These are phyloP conservation scores for Hymenoscyphus scutula DNA, from an alignment of 2,329 filamentous ascomycete genomes.

Conservation along the genomic window DNA sequence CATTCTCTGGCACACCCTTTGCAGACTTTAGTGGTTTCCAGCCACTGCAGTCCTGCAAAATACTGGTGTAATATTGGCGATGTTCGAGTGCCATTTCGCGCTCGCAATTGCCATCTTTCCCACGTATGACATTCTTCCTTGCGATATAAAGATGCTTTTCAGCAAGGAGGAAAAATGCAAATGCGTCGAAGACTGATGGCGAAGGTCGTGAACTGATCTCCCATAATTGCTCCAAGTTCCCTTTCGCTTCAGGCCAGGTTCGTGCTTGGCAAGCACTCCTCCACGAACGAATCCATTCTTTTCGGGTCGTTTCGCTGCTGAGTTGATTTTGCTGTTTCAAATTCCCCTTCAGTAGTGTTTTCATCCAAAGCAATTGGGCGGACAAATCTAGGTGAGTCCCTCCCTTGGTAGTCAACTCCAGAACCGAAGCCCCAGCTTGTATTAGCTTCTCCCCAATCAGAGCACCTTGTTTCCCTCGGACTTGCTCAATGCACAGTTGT, in stretches of 20 bases:
- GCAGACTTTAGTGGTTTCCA: no score
- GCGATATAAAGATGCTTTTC: neutral
- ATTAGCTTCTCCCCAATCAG: neutral
- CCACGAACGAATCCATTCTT: neutral
- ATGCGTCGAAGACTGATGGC: neutral
- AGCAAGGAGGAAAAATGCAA: neutral
- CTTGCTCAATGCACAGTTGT: neutral
- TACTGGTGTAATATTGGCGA: neutral
- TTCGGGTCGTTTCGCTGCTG: neutral
- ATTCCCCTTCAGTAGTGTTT: neutral
- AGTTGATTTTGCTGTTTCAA: neutral
- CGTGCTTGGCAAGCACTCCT: neutral
- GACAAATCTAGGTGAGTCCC: neutral
- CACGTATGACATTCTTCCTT: neutral
- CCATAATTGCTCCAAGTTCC: neutral
- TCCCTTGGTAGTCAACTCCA: neutral
- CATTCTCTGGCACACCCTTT: neutral
- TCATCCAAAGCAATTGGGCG: neutral
- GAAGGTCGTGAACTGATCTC: neutral
- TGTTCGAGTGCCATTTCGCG: neutral
- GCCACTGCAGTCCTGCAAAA: neutral
- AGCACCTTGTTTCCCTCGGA: neutral
- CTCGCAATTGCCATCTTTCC: neutral
- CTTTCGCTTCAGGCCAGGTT: neutral
- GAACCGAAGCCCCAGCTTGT: neutral